Conservation (phyloP, 2,329 filamentous ascomycete species). For the Mariannaea sp. region DNA sequence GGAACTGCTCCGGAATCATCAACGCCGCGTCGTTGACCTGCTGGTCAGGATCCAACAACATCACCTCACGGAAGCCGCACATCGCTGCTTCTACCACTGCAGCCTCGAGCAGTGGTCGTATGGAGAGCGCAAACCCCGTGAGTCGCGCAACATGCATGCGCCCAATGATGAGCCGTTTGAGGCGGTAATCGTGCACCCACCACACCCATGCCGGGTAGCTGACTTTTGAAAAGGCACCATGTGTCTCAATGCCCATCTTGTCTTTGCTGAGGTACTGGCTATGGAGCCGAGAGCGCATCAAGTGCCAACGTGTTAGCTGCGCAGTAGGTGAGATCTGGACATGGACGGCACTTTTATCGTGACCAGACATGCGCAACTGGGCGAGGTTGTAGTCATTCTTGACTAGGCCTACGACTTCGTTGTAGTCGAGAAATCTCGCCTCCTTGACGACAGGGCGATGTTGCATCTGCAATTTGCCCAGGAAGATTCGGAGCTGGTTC, state of each 20-base stretch:
- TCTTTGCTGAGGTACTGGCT: slow-evolving; percentile 28
- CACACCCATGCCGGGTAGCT: slow-evolving; percentile 38
- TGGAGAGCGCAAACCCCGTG: slow-evolving; percentile 31
- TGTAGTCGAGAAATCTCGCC: slow-evolving; percentile 31
- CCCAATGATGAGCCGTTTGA: slow-evolving; percentile 24
- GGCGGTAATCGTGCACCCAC: slow-evolving; percentile 45
- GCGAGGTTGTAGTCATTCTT: slow-evolving; percentile 34
- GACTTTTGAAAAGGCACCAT: slow-evolving; percentile 17
- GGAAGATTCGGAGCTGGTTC: slow-evolving; percentile 40
- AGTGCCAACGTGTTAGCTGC: slow-evolving; percentile 41
- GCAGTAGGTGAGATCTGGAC: slow-evolving; percentile 42
- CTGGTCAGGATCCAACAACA: slow-evolving; percentile 45
- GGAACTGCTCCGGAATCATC: slow-evolving; percentile 45
- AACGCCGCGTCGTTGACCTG: slow-evolving; percentile 38
- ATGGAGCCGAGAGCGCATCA: slow-evolving; percentile 39
- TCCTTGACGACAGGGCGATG: slow-evolving; percentile 25
- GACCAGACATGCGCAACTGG: slow-evolving; percentile 31
- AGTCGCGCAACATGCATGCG: slow-evolving; percentile 23
- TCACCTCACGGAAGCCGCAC: slow-evolving; percentile 41
- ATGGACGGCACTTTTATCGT: slow-evolving; percentile 36
- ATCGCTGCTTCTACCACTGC: slow-evolving; percentile 42
- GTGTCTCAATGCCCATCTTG: background rate
- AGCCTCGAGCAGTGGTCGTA: slow-evolving; percentile 40
- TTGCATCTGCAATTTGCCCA: slow-evolving; percentile 29
- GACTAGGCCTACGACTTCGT: slow-evolving; percentile 30